These are phyloP conservation scores for Aquilaria sinensis DNA, from an alignment of 345 rosid genomes.

Conservation along the genomic window DNA sequence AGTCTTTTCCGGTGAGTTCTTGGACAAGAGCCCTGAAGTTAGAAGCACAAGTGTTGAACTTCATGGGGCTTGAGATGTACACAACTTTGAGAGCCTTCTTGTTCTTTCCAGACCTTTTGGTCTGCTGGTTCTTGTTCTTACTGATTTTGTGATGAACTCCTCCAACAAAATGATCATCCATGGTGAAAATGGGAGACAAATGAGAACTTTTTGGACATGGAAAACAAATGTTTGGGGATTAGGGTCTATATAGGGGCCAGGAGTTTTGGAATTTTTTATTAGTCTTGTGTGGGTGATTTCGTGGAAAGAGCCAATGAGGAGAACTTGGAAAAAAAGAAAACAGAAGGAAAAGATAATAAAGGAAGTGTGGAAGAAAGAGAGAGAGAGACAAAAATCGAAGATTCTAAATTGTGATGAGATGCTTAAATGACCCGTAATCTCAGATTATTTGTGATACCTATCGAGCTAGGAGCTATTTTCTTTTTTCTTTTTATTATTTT, in stretches of 20 bases:
- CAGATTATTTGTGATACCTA: not conserved
- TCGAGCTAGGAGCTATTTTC: too few species aligned
- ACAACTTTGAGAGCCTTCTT: constrained; percentile 57
- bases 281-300: constrained; percentile 16
- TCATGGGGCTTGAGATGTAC: constrained; percentile 81
- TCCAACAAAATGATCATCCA: constrained; percentile 18
- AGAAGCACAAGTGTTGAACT: constrained; percentile 60
- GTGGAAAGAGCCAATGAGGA: constrained; percentile 20
- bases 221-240: not conserved
- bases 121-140: constrained; percentile 9
- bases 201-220: not conserved
- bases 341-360: not conserved
- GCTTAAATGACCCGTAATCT: constrained; percentile 33
- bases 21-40: constrained; percentile 76
- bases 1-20: constrained; percentile 82
- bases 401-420: not conserved
- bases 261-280: not conserved
- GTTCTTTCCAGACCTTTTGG: constrained; percentile 4
- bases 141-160: constrained; percentile 14
- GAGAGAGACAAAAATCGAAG: constrained; percentile 5
- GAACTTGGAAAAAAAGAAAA: not conserved
- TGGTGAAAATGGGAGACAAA: not conserved
- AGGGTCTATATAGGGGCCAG: constrained; percentile 14
- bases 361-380: constrained; percentile 15
- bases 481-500: too few species aligned